Evolutionary conservation across 2,329 filamentous ascomycete species (phyloP), one percentile per base, ranked within the genome.

Genomic region (Colletotrichum orchidophilum): DNA sequence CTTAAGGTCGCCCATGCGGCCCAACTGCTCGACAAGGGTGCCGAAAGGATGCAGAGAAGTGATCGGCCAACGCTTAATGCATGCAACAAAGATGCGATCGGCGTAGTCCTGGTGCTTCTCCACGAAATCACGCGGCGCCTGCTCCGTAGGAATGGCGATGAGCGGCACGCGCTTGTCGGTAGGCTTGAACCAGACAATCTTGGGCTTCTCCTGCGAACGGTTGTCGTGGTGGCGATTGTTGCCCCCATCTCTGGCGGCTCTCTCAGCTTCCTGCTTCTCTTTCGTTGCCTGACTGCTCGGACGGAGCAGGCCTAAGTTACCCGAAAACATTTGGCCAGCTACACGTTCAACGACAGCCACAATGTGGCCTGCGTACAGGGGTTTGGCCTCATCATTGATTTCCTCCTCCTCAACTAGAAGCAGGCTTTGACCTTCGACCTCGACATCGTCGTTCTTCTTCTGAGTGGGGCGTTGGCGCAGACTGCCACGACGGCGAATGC

Each of bases 151-250:
- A 74, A 99, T 99, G 64, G 96, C 96, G 81, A 99, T 99, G 75
- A 99, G 87, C 60, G 96, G 96, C 58, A 99, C 96, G 79, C 96
- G 94, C 89, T 99, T 98, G 84, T 99, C 96, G 1, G 96, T 99
- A 70, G 96, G 96, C 87, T 99, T 99, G 87, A 99, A 99, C 96
- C 96, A 99, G 52, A 99, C 96, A 83, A 99, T 99, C 91, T 99
- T 99, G 74, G 96, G 96, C 84, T 98, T 98, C 74, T 99, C 96
- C 80, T 97, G 95, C 74, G 94, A 90, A 64, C 95, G 94, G 74
- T 93, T 92, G 73, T 95, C 94, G 75, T 96, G 92, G 63, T 92
- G 89, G 73, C 93, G 91, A 64, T 85, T 84, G 74, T 88, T 88
- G 75, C 86, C 88, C 73, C 95, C 96, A 80, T 98, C 96, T 76